Percentiles rank a stretch among this genome's conserved stretches.
phyloP scores from a whole-genome alignment of 306 rosid genomes.

The Hippophae rhamnoides region DNA sequence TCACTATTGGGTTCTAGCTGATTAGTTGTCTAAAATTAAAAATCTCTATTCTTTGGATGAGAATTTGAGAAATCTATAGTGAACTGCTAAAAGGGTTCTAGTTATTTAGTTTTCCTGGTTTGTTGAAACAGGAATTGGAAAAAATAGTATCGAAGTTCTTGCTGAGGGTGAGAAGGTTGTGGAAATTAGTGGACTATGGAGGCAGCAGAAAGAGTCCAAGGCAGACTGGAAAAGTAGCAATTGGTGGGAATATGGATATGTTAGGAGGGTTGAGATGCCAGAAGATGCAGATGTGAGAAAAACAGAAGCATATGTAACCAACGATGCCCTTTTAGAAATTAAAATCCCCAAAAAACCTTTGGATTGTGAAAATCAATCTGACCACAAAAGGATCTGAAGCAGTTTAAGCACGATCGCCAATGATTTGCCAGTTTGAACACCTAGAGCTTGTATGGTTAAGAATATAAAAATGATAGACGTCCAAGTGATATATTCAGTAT shows the following conservation, averaged over 20 bases:
- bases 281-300: slow-evolving; percentile 80
- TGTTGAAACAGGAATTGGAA: slow-evolving; percentile 59
- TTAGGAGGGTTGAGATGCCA: slow-evolving; percentile 87
- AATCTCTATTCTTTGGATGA: background rate
- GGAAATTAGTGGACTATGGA: slow-evolving; percentile 83
- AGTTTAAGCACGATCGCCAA: slow-evolving; percentile 15
- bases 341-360: slow-evolving; percentile 47
- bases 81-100: background rate
- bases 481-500: too few species aligned
- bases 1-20: background rate
- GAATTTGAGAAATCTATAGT: background rate
- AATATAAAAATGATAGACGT: too few species aligned
- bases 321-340: slow-evolving; percentile 54
- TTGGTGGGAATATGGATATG: slow-evolving; percentile 91
- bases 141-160: slow-evolving; percentile 43
- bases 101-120: slow-evolving; percentile 15
- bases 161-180: slow-evolving; percentile 69
- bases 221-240: slow-evolving; percentile 73
- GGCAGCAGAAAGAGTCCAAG: slow-evolving; percentile 47
- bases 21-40: background rate
- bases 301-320: slow-evolving; percentile 43
- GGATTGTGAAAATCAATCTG: slow-evolving; percentile 21
- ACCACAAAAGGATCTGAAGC: slow-evolving; percentile 22
- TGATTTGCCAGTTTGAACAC: slow-evolving; percentile 3
- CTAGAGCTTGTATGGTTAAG: background rate